A percentile compares a stretch with the other conserved stretches of the same genome.
Conservation (phyloP, 495 filamentous ascomycete genomes). For the Pyrenopolyporus hunteri region DNA sequence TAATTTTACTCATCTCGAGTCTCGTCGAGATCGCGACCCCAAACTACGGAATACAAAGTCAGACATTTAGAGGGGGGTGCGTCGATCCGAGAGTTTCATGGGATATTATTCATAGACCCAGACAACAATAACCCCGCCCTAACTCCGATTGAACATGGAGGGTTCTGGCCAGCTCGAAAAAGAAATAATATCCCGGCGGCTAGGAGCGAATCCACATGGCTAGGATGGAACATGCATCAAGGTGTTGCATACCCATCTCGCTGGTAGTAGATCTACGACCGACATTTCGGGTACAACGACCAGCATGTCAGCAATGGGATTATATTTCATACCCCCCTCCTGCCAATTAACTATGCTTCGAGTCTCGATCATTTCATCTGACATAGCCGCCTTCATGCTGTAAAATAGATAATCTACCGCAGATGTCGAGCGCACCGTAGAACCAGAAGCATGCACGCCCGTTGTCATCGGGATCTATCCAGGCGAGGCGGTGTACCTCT, state of each 20-base stretch:
- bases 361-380: not conserved
- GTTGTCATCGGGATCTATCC: not conserved
- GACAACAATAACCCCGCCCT: not conserved
- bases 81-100: no score
- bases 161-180: not conserved
- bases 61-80: no score
- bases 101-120: no score
- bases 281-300: constrained; percentile 2
- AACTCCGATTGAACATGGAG: not conserved
- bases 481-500: constrained; percentile 12
- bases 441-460: not conserved
- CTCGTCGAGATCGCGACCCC: no score
- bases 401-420: not conserved
- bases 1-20: not conserved
- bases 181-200: constrained; percentile 10
- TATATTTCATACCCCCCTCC: not conserved
- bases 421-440: not conserved
- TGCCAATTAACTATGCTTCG: not conserved
- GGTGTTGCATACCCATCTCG: constrained; percentile 2
- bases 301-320: not conserved
- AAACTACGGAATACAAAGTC: no score
- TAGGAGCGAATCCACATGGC: constrained; percentile 10
- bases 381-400: not conserved
- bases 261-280: constrained; percentile 9
- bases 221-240: constrained; percentile 11